Evolutionary conservation across 768 basidiomycete genomes (phyloP).

Genomic region (Gymnopilus dilepis): DNA sequence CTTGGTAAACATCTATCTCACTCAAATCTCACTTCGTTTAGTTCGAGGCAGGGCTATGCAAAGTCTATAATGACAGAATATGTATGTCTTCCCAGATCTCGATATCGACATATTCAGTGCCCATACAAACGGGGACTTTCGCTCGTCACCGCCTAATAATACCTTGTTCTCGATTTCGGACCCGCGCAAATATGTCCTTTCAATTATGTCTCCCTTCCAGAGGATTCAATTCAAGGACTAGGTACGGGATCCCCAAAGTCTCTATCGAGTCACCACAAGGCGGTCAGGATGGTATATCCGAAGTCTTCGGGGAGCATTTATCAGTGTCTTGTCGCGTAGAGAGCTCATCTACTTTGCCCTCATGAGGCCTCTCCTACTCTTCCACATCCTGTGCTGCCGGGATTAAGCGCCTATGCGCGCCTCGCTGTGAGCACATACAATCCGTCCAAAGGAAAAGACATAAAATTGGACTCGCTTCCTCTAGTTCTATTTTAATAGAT

Average conservation of each 20-base stretch:
- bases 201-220: too few relatives aligned
- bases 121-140: background rate
- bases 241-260: too few relatives aligned
- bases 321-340: too few relatives aligned
- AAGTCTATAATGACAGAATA: background rate
- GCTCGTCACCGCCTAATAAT: background rate
- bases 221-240: too few relatives aligned
- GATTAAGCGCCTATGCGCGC: background rate
- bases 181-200: background rate
- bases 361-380: too few relatives aligned
- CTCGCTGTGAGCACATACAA: background rate
- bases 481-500: background rate
- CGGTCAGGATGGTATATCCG: background rate
- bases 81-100: background rate
- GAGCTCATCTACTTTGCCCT: too few relatives aligned
- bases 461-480: background rate
- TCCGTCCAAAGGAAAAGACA: background rate
- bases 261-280: background rate
- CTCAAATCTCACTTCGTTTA: background rate
- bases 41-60: slow-evolving; percentile 3
- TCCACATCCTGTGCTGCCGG: background rate
- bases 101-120: background rate
- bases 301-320: background rate
- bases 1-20: background rate
- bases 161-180: background rate